A percentile compares a stretch with the other conserved stretches of the same genome.
phyloP scores from a whole-genome alignment of 371 early-diverging fungal genomes.

The Coemansia sp. region DNA sequence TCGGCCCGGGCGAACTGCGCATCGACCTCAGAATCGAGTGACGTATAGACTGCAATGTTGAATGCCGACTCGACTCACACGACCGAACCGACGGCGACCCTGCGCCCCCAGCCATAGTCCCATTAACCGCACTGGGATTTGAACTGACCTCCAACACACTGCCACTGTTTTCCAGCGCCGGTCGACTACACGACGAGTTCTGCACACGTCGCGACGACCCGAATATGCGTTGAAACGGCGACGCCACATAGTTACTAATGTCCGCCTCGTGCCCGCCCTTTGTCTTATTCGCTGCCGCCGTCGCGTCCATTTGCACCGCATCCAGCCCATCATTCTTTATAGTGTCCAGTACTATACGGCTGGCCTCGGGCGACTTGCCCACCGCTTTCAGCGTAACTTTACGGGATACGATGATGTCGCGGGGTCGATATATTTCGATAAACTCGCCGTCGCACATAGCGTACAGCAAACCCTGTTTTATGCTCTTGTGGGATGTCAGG shows the following conservation, averaged over 20 bases:
- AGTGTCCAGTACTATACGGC: constrained; percentile 52
- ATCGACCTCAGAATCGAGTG: constrained; percentile 15
- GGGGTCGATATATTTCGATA: constrained; percentile 60
- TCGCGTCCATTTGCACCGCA: constrained; percentile 51
- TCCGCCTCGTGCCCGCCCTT: constrained; percentile 17
- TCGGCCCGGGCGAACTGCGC: not conserved
- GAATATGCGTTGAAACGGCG: constrained; percentile 50
- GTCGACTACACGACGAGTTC: not conserved
- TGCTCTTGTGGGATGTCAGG: constrained; percentile 29
- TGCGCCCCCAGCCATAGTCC: not conserved
- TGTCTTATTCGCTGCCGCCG: constrained; percentile 39
- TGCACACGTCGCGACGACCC: constrained; percentile 4
- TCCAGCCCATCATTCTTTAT: constrained; percentile 48
- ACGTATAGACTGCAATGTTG: constrained; percentile 17
- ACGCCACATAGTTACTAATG: constrained; percentile 38
- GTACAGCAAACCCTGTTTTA: constrained; percentile 54
- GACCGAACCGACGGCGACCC: constrained; percentile 2
- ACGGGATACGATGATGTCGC: constrained; percentile 55
- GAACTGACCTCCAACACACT: constrained; percentile 1
- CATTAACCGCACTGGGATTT: not conserved
- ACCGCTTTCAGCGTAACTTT: constrained; percentile 62
- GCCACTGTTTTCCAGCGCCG: not conserved
- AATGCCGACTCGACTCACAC: not conserved
- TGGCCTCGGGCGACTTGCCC: constrained; percentile 51
- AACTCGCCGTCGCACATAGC: constrained; percentile 72